phyloP scores from a whole-genome alignment of 2,329 filamentous ascomycete genomes.

The Colletotrichum liaoningense region DNA sequence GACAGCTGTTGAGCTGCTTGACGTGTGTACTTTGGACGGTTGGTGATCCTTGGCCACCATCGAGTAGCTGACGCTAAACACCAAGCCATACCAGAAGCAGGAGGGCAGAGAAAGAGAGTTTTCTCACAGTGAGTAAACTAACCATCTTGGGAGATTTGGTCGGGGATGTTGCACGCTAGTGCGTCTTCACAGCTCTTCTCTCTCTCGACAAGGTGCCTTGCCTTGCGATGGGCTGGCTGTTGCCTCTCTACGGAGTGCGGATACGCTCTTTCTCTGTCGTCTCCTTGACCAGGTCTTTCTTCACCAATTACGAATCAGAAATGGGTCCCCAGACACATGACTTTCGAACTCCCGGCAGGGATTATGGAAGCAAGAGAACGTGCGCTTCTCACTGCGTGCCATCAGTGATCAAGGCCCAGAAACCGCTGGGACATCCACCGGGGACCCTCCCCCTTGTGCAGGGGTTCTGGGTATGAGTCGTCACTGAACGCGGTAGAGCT shows the following conservation, averaged over 20 bases:
- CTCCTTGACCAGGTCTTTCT: neutral
- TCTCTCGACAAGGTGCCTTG: neutral
- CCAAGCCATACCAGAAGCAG: constrained; percentile 4
- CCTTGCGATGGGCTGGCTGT: constrained; percentile 5
- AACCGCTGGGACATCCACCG: neutral
- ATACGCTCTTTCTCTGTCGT: neutral
- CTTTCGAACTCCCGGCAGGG: constrained; percentile 10
- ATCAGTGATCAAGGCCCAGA: constrained; percentile 15
- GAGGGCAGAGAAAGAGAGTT: constrained; percentile 22
- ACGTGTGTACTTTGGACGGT: neutral
- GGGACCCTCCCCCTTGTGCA: constrained; percentile 5
- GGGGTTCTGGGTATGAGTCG: neutral
- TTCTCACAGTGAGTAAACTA: constrained; percentile 15
- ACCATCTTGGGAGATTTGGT: constrained; percentile 8
- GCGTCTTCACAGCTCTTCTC: neutral
- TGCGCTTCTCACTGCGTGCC: constrained; percentile 17
- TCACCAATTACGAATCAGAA: constrained; percentile 12
- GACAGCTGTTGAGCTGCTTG: neutral
- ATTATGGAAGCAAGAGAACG: constrained; percentile 30
- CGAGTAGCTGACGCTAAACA: neutral
- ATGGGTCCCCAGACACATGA: constrained; percentile 23
- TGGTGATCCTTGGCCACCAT: constrained; percentile 9
- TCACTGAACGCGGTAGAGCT: neutral
- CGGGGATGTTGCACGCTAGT: neutral
- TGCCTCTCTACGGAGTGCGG: neutral